Evolutionary conservation across 2,329 filamentous ascomycete species (phyloP).

Genomic region (Tolypocladium cylindrosporum): DNA sequence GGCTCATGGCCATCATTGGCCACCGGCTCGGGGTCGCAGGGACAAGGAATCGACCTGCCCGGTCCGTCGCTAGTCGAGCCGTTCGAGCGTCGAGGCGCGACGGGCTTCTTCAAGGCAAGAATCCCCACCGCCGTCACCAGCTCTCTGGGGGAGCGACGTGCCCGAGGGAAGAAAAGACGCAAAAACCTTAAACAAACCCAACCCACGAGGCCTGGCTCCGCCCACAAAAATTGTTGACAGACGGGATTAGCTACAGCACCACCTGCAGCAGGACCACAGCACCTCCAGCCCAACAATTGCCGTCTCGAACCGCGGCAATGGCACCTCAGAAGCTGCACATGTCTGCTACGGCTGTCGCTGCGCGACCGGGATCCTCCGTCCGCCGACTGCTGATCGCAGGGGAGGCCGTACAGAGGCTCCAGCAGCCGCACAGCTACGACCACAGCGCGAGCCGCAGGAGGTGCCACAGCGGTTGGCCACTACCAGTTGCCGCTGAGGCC

Average conservation of each 20-base stretch:
- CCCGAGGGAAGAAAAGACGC: background rate
- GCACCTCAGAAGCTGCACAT: conserved; percentile 1
- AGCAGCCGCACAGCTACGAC: background rate
- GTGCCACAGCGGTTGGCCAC: background rate
- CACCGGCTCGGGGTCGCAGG: background rate
- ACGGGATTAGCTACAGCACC: background rate
- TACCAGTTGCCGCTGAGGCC: background rate
- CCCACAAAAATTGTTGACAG: background rate
- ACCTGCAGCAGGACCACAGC: background rate
- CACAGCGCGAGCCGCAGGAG: background rate
- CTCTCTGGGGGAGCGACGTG: background rate
- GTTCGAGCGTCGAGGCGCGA: background rate
- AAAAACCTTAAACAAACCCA: background rate
- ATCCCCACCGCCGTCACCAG: background rate
- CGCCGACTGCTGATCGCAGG: background rate
- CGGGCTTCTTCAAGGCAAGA: background rate
- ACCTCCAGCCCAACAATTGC: background rate
- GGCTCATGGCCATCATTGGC: background rate
- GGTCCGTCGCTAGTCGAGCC: conserved; percentile 2
- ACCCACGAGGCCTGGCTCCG: background rate
- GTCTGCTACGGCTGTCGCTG: conserved; percentile 1
- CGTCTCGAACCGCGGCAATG: conserved; percentile 1
- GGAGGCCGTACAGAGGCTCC: background rate
- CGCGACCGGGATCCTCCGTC: background rate
- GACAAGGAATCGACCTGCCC: conserved; percentile 1